phyloP scores from a whole-genome alignment of 2,329 filamentous ascomycete genomes.

The Amauroascus niger region DNA sequence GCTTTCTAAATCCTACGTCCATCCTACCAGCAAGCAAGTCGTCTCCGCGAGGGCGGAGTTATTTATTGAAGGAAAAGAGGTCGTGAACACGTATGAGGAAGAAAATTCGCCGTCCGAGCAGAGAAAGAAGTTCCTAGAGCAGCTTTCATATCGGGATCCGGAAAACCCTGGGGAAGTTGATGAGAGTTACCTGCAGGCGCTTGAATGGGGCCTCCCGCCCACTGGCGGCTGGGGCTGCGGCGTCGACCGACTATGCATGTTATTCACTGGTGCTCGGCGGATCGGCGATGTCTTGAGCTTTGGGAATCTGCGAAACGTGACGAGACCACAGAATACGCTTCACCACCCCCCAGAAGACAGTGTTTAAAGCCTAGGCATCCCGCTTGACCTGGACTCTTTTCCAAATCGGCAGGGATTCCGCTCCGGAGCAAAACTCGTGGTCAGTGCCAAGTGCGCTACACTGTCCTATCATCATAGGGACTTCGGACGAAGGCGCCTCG shows the following conservation, averaged over 20 bases:
- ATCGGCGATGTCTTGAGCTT: conserved; percentile 85
- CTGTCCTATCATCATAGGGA: no score
- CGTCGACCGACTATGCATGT: conserved; percentile 82
- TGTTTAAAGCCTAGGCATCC: background rate
- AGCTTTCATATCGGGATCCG: conserved; percentile 41
- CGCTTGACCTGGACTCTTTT: no score
- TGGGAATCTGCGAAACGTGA: conserved; percentile 59
- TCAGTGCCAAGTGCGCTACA: no score
- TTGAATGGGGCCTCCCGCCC: conserved; percentile 86
- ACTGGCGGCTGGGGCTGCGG: conserved; percentile 97
- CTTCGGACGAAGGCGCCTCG: background rate
- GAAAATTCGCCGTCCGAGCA: conserved; percentile 89
- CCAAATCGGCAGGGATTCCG: no score
- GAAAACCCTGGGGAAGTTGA: conserved; percentile 50
- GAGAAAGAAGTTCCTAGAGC: conserved; percentile 65
- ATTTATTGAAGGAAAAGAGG: conserved; percentile 68
- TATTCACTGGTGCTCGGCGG: conserved; percentile 66
- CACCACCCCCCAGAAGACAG: background rate
- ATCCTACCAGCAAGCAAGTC: conserved; percentile 56
- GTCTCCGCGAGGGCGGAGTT: conserved; percentile 77
- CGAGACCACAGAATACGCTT: conserved; percentile 20
- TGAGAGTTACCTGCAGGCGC: conserved; percentile 70
- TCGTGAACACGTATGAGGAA: conserved; percentile 97
- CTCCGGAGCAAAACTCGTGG: no score
- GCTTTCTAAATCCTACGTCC: conserved; percentile 74